Base-by-base conservation (phyloP, 208 protist species). In the Trypanosoma cruzi region DNA sequence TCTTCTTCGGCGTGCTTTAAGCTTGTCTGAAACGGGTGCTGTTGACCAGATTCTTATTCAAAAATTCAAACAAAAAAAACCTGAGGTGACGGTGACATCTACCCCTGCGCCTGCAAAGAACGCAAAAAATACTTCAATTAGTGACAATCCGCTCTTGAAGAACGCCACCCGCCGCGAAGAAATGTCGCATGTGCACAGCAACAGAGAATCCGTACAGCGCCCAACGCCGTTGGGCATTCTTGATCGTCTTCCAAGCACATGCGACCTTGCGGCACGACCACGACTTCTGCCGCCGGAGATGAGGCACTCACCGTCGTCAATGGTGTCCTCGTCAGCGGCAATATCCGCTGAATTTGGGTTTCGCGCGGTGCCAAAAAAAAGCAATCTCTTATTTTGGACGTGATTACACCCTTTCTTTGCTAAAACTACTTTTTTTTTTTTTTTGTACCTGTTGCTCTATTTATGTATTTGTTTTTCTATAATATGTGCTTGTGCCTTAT, bases 1-100 rank as follows among this genome's bases (percentile, higher is more conserved):
- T 7, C 18, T 85, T 46, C 70, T 95, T 44, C 85, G 90, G 11
- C 46, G 59, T 16, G 71, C 64, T 16, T 68, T 89, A n/a, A 26
- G 62, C 2, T 60, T 85, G 11, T 79, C 77, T 26, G 50, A 60
- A 32, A 64, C 50, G 34, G 64, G 67, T 8, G 18, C 67, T 34
- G 26, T 73, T 22, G 31, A 62, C 31, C 44, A 14, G 11, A 55
- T 40, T 4, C 40, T 26, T 20, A 29, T 57, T 44, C 62, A 67
- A 4, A 57, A 26, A n/a, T 28, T 26, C 31, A 5, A n/a, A 29
- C 62, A 56, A 37, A 37, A 8, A n/a, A 7, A 0, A 57, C 26
- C 53, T n/a, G 49, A 10, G 28, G 34, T 36, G 22, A 53, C 22
- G 48, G 31, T 58, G 26, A 32, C 37, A 28, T 29, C 60, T 13